Base-by-base conservation (phyloP, 805 yeast genomes). In the Candida awuae region DNA sequence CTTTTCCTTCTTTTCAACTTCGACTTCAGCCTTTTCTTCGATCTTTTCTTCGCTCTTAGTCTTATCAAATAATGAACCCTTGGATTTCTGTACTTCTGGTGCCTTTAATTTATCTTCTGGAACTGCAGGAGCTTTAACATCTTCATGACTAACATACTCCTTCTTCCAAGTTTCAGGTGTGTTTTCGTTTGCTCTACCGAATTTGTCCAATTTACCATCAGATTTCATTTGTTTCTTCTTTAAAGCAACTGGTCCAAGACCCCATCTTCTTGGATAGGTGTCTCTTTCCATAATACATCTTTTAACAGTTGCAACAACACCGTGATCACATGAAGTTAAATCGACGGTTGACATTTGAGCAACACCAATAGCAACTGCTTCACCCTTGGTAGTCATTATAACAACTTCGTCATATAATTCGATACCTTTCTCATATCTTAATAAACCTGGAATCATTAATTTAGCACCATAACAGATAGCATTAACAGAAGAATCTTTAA, bases 281-380 rank as follows among this genome's bases (percentile, higher is more conserved):
- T 92, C 98, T 71, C 98, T 82, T 71, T 92, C 98, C 98, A 92
- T 92, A 56, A 92, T 92, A 72, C 97, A 90, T 72, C 98, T 84
- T 76, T 92, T 92, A 58, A 92, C 95, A 72, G 85, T 87, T 51
- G 98, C 96, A 57, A 90, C 98, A 45, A 88, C 87, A 57, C 98
- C 98, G 62, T 92, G 98, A 66, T 92, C 98, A 67, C 97, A 90
- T 23, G 92, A 68, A 46, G 96, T 88, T 55, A 92, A 73, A 62
- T 92, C 98, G 44, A 88, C 97, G 44, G 97, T 86, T 43, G 97
- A 82, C 98, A 92, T 92, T 70, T 90, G 97, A 43, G 97, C 97
- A 66, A 88, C 80, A 63, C 94, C 98, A 56, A 92, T 80, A 43
- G 98, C 98, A 65, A 90, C 87, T 43, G 97, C 98, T 72, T 90